Evolutionary conservation across 1,139 yeast species (phyloP).

Genomic region (Hyphopichia pseudoburtonii): DNA sequence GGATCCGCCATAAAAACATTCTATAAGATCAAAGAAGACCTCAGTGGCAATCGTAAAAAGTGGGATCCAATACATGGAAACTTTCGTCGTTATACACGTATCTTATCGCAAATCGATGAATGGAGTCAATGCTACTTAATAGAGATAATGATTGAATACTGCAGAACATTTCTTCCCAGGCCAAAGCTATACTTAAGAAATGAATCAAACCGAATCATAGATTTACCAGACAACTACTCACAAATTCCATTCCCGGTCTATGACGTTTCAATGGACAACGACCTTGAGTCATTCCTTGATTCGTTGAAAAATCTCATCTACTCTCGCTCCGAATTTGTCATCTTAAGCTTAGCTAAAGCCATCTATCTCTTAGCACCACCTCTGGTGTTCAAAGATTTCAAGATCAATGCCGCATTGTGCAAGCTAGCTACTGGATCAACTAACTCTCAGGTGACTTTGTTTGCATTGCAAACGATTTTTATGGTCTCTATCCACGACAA

Average conservation of each 20-base stretch:
- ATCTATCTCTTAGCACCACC: slow-evolving; percentile 56
- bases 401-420: slow-evolving; percentile 51
- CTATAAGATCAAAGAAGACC: slow-evolving; percentile 38
- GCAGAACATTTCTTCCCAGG: slow-evolving; percentile 56
- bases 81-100: slow-evolving; percentile 59
- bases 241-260: slow-evolving; percentile 31
- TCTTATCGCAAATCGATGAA: slow-evolving; percentile 61
- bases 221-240: slow-evolving; percentile 39
- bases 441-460: slow-evolving; percentile 32
- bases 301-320: slow-evolving; percentile 45
- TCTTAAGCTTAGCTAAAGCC: slow-evolving; percentile 61
- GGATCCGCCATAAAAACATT: slow-evolving; percentile 66
- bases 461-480: slow-evolving; percentile 44
- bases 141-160: slow-evolving; percentile 66
- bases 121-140: slow-evolving; percentile 70
- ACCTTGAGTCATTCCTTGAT: slow-evolving; percentile 53
- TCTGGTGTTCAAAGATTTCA: slow-evolving; percentile 43
- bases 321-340: slow-evolving; percentile 59
- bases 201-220: slow-evolving; percentile 24
- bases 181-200: slow-evolving; percentile 40
- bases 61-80: slow-evolving; percentile 72
- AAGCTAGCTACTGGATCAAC: slow-evolving; percentile 33
- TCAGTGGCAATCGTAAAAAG: slow-evolving; percentile 35
- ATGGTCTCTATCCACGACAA: slow-evolving; percentile 37
- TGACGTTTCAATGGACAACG: slow-evolving; percentile 52